These are phyloP conservation scores for Naganishia randhawae DNA, from an alignment of 768 basidiomycete species.

Conservation along the genomic window DNA sequence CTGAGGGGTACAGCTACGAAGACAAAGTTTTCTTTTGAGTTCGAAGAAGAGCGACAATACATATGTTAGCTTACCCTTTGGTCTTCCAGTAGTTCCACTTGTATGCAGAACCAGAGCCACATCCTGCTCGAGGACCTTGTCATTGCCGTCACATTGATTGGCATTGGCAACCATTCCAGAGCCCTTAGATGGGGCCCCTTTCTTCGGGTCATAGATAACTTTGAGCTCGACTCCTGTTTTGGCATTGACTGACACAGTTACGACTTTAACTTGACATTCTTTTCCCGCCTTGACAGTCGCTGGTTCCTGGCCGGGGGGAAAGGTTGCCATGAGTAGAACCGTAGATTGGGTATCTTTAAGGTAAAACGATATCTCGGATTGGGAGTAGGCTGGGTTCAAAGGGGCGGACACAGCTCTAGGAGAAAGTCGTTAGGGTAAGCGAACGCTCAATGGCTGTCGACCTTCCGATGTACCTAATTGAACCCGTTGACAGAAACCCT, in stretches of 20 bases:
- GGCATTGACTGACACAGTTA: constrained; percentile 8
- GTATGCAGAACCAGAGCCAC: constrained; percentile 61
- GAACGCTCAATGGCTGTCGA: background rate
- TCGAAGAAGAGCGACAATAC: background rate
- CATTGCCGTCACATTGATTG: constrained; percentile 25
- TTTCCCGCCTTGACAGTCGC: constrained; percentile 27
- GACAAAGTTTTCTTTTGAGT: background rate
- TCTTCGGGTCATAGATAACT: constrained; percentile 8
- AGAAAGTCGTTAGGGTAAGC: background rate
- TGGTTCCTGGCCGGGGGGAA: constrained; percentile 1
- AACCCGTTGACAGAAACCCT: constrained; percentile 26
- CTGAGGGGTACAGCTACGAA: constrained; percentile 44
- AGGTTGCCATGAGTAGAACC: constrained; percentile 20
- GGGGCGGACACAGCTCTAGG: constrained; percentile 28
- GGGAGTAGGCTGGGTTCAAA: constrained; percentile 29
- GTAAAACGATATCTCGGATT: constrained; percentile 31
- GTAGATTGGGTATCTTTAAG: constrained; percentile 28
- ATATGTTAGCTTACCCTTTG: constrained; percentile 54
- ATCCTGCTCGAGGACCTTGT: constrained; percentile 51
- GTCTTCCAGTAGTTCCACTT: constrained; percentile 60
- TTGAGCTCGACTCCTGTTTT: constrained; percentile 20
- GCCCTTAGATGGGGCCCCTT: background rate
- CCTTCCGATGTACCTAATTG: constrained; percentile 1
- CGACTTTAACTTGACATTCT: constrained; percentile 27
- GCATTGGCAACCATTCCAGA: constrained; percentile 19